Evolutionary conservation across 192 early-diverging fungal species (phyloP), one percentile per base, ranked within the genome.

Genomic region (Jimgerdemannia lactiflua): DNA sequence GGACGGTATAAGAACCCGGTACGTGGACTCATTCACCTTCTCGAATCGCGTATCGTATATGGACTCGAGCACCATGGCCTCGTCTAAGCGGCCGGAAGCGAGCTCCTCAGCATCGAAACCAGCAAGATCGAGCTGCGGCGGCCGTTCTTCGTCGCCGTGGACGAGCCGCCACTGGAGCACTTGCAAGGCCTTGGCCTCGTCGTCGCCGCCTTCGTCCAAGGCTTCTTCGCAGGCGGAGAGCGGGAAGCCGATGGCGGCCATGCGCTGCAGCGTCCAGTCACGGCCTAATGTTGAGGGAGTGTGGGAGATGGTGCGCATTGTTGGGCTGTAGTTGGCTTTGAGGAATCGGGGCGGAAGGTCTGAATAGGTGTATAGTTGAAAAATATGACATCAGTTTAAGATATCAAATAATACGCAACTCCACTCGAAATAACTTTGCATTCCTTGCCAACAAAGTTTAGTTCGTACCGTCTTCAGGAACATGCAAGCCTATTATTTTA

Each of bases 401-500:
- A 65, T 43, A 43, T 20, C n/a, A 64, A 70, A 18, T 49, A 9
- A 18, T 29, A 29, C 29, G 29, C 29, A 29, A 29, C 29, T 1
- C 29, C 29, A 29, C 1, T 29, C 29, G 29, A 29, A 29, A 29
- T 29, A 29, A 29, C 29, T 29, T 29, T 29, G 29, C 29, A 29
- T 29, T 29, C 29, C 29, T 29, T 29, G 29, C 29, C 29, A 29
- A 29, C 29, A 29, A 29, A 29, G 39, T 39, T 44, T 3, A 4
- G 4, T 70, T 3, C 70, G 84, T 73, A 83, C 91, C 96, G 79
- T 94, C 94, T 73, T 98, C 96, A 10, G 96, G 95, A 18, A 98
- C 91, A 81, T 98, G 92, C 18, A 95, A 73, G 70, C 86, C 86
- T 88, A 74, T 17, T 59, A 10, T 10, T 59, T 59, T 29, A 29